Conservation (phyloP, 73 alveolate species). For the Tetrahymena thermophila region DNA sequence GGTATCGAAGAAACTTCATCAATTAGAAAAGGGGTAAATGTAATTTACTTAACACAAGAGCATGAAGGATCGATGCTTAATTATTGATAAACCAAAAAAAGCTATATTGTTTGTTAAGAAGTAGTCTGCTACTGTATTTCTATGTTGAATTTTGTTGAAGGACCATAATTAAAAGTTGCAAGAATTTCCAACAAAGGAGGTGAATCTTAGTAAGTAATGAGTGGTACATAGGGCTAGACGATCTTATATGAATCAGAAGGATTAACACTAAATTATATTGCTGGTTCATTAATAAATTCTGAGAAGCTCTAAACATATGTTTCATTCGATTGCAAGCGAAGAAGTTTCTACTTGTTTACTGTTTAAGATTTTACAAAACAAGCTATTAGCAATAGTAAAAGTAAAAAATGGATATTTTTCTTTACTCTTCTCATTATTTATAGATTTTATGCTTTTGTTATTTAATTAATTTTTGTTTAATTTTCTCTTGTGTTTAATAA, state of each 20-base stretch:
- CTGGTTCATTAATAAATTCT: background rate
- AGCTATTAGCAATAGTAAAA: background rate
- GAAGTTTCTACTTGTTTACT: background rate
- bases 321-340: background rate
- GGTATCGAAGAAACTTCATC: background rate
- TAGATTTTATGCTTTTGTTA: too few species aligned
- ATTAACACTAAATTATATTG: background rate
- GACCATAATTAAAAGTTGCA: background rate
- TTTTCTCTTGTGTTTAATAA: too few species aligned
- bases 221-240: background rate
- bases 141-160: background rate
- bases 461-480: background rate
- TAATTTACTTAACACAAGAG: background rate
- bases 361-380: background rate
- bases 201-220: background rate
- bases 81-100: too few species aligned
- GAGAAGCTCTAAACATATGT: background rate
- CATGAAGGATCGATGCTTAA: background rate
- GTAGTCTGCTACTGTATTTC: background rate
- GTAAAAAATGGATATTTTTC: too few species aligned
- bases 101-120: background rate
- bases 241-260: background rate
- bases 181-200: background rate
- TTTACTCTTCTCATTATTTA: background rate
- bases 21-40: too few species aligned